These are phyloP conservation scores for Kuraishia ogatae DNA, from an alignment of 805 yeast species.

Conservation along the genomic window DNA sequence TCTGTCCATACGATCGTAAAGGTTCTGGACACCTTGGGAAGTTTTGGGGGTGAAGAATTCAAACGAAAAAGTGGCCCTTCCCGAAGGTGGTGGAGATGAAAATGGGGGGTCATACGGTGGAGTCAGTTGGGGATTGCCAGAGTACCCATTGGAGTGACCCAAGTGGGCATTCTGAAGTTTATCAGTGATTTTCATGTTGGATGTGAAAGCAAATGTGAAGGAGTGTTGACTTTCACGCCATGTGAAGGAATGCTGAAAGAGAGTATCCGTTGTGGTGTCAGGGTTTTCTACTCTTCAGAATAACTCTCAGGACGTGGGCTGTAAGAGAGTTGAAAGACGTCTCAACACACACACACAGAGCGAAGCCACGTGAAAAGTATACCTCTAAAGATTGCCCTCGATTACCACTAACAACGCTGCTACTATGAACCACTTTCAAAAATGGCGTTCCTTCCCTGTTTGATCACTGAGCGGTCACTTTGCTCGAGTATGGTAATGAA, in stretches of 20 bases:
- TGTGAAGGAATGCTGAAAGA: not conserved
- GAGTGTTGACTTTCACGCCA: not conserved
- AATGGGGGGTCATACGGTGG: slow-evolving; percentile 11
- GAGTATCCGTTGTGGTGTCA: too few relatives aligned
- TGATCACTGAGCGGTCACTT: too few relatives aligned
- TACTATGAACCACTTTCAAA: too few relatives aligned
- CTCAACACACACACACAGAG: too few relatives aligned
- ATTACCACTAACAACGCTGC: too few relatives aligned
- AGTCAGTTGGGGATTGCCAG: not conserved
- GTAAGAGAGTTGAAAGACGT: too few relatives aligned
- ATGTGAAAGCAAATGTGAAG: not conserved
- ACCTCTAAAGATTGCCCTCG: too few relatives aligned
- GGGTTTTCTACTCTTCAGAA: too few relatives aligned
- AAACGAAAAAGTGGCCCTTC: slow-evolving; percentile 73
- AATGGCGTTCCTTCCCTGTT: too few relatives aligned
- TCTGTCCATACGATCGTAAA: slow-evolving; percentile 95
- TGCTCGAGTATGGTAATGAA: too few relatives aligned
- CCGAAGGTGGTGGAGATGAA: not conserved
- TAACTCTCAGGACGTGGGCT: too few relatives aligned
- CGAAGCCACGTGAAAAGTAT: too few relatives aligned
- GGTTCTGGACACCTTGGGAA: slow-evolving; percentile 90
- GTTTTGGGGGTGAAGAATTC: slow-evolving; percentile 98
- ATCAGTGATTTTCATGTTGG: slow-evolving; percentile 34
- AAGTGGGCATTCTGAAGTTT: slow-evolving; percentile 32
- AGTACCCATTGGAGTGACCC: slow-evolving; percentile 4